Conservation (phyloP, 164 flowering plant genomes). For the Santalum album region DNA sequence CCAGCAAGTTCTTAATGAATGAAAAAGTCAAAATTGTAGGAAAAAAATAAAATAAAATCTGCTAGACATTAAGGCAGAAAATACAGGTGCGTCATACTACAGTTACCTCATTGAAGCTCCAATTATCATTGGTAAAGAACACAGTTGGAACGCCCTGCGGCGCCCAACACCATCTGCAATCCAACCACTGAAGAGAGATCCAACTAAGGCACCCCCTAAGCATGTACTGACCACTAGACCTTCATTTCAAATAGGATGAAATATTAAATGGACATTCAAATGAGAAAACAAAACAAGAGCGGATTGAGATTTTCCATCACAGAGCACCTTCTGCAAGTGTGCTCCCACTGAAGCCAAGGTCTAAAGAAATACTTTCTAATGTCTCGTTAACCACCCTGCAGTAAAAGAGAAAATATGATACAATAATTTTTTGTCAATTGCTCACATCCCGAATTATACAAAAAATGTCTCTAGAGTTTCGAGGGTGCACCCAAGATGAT, state of each 20-base stretch:
- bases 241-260: not conserved
- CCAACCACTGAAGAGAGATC: constrained; percentile 4
- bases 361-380: constrained; percentile 1
- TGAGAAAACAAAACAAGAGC: not conserved
- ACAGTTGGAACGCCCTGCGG: not conserved
- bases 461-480: not conserved
- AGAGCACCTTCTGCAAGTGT: constrained; percentile 1
- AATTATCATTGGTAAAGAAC: constrained; percentile 1
- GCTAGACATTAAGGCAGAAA: no score
- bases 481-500: constrained; percentile 1
- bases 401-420: not conserved
- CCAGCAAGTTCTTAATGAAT: not conserved
- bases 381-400: constrained; percentile 3
- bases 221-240: constrained; percentile 3
- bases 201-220: constrained; percentile 3
- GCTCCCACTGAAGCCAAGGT: constrained; percentile 3
- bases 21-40: no score
- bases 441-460: not conserved
- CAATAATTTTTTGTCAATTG: not conserved
- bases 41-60: no score
- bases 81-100: not conserved
- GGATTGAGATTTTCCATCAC: not conserved
- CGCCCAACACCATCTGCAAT: constrained; percentile 4
- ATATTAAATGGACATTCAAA: not conserved
- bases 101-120: constrained; percentile 1